phyloP scores from a whole-genome alignment of 495 filamentous ascomycete genomes.

The Penicillium chermesinum region DNA sequence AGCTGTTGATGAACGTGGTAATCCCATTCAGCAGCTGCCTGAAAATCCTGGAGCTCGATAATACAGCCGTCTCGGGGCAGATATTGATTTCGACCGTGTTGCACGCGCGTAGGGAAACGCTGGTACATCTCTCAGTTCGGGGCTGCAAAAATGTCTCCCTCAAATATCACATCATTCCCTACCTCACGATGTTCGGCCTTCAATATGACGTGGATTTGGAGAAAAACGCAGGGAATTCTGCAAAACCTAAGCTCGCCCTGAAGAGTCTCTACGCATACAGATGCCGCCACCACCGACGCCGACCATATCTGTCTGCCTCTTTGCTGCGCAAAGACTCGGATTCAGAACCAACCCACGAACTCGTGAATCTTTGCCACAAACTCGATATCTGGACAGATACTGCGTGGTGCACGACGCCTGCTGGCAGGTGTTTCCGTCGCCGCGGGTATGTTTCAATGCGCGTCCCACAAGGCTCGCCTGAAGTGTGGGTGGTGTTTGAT shows the following conservation, averaged over 20 bases:
- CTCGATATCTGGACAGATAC: constrained; percentile 61
- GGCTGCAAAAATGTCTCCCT: constrained; percentile 63
- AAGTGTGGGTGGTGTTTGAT: constrained; percentile 63
- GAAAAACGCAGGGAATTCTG: constrained; percentile 28
- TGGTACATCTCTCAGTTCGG: constrained; percentile 56
- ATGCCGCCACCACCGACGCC: constrained; percentile 55
- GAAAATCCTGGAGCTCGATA: constrained; percentile 54
- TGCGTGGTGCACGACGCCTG: constrained; percentile 59
- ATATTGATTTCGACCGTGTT: constrained; percentile 51
- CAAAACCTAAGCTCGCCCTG: constrained; percentile 42
- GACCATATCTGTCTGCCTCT: constrained; percentile 54
- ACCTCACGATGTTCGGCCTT: constrained; percentile 46
- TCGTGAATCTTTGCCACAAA: constrained; percentile 57
- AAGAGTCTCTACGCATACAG: constrained; percentile 59
- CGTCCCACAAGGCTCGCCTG: constrained; percentile 45
- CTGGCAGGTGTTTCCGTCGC: constrained; percentile 51
- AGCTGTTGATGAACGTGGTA: constrained; percentile 51
- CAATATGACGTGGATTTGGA: constrained; percentile 43
- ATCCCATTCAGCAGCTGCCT: constrained; percentile 52
- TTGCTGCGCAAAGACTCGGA: constrained; percentile 54
- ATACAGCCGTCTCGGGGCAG: constrained; percentile 56
- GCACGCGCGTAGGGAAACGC: constrained; percentile 45
- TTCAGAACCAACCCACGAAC: constrained; percentile 57
- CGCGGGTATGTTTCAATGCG: constrained; percentile 54
- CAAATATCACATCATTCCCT: constrained; percentile 61